These are phyloP conservation scores for Fusarium tricinctum DNA, from an alignment of 2,329 filamentous ascomycete genomes.

Conservation along the genomic window DNA sequence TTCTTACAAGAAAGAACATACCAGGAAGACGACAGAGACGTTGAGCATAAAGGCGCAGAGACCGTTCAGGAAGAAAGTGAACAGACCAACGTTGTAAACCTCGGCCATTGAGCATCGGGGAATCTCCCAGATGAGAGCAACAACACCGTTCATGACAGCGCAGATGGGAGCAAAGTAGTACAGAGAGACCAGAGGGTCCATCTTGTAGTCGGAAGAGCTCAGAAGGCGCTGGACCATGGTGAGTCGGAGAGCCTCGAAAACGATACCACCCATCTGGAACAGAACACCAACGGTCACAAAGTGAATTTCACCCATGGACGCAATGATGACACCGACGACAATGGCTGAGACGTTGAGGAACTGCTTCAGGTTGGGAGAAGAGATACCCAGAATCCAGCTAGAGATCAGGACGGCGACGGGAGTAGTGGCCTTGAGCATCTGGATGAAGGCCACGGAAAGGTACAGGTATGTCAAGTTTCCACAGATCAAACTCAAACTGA, in stretches of 20 bases:
- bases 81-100: conserved; percentile 79
- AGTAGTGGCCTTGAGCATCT: conserved; percentile 99
- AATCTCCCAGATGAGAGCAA: conserved; percentile 81
- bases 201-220: conserved; percentile 88
- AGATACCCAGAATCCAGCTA: conserved; percentile 88
- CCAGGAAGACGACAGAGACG: conserved; percentile 87
- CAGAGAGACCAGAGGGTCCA: conserved; percentile 89
- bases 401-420: conserved; percentile 93
- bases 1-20: conserved; percentile 61
- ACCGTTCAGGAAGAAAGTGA: conserved; percentile 81
- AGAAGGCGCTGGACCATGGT: conserved; percentile 88
- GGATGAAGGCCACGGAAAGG: conserved; percentile 95
- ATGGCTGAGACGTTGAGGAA: conserved; percentile 96
- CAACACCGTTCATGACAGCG: conserved; percentile 82
- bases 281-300: conserved; percentile 86
- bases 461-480: conserved; percentile 97
- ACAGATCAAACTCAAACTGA: conserved; percentile 95
- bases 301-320: conserved; percentile 94
- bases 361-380: conserved; percentile 85
- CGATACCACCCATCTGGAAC: conserved; percentile 82
- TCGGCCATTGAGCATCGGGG: conserved; percentile 77
- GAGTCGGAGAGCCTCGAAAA: conserved; percentile 85
- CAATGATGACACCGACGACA: conserved; percentile 93
- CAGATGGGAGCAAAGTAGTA: conserved; percentile 93
- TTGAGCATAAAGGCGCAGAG: conserved; percentile 85